Evolutionary conservation across 192 early-diverging fungal genomes (phyloP).

Genomic region (Phycomyces blakesleeanus): DNA sequence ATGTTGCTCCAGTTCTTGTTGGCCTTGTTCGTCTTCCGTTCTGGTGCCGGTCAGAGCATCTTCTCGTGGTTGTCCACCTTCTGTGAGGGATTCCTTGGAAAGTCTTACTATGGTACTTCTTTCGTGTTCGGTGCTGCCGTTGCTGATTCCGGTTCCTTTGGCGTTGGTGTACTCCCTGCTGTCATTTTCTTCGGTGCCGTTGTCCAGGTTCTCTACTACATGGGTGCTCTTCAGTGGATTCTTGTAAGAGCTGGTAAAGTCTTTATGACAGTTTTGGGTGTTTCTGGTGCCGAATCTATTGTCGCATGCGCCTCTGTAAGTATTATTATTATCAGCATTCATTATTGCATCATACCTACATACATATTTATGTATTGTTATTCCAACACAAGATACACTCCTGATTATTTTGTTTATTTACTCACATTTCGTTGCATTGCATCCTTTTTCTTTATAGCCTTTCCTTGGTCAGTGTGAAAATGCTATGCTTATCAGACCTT

Average conservation of each 20-base stretch:
- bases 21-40: constrained; percentile 75
- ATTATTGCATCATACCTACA: too few species aligned
- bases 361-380: neutral
- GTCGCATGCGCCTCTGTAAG: constrained; percentile 70
- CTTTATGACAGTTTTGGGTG: constrained; percentile 64
- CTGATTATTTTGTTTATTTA: too few species aligned
- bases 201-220: constrained; percentile 80
- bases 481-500: constrained; percentile 76
- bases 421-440: too few species aligned
- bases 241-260: constrained; percentile 59
- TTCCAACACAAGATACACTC: too few species aligned
- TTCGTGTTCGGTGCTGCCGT: constrained; percentile 65
- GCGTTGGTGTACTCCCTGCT: constrained; percentile 72
- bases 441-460: constrained; percentile 38
- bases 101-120: constrained; percentile 61
- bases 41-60: constrained; percentile 63
- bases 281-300: constrained; percentile 80
- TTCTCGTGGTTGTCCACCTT: constrained; percentile 66
- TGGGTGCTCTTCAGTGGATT: constrained; percentile 79
- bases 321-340: neutral
- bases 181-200: constrained; percentile 87
- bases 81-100: constrained; percentile 58
- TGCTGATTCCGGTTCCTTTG: constrained; percentile 50
- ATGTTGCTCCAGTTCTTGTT: constrained; percentile 73
- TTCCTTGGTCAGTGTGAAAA: constrained; percentile 84